These are phyloP conservation scores for Jaenimonas drosophilae DNA, from an alignment of 208 protist species.

Conservation along the genomic window DNA sequence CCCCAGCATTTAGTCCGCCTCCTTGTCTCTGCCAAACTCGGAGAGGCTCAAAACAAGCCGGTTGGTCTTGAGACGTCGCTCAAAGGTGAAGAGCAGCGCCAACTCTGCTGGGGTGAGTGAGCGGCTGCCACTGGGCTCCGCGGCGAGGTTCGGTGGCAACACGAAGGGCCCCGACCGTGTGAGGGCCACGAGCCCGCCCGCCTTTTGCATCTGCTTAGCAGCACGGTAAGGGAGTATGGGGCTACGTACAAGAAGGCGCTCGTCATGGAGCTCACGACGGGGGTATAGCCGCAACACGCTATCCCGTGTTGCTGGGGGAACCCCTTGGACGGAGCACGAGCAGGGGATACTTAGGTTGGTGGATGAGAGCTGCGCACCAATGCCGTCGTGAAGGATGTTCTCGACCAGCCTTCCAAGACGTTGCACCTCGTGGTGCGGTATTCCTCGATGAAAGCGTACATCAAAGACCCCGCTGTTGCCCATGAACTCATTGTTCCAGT, in stretches of 20 bases:
- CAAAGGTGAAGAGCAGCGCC: slow-evolving; percentile 78
- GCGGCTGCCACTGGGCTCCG: slow-evolving; percentile 15
- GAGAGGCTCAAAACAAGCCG: slow-evolving; percentile 67
- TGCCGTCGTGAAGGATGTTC: slow-evolving; percentile 11
- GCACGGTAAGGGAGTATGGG: slow-evolving; percentile 69
- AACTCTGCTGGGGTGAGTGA: slow-evolving; percentile 45
- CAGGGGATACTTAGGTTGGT: slow-evolving; percentile 35
- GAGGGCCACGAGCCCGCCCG: slow-evolving; percentile 40
- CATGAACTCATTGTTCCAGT: slow-evolving; percentile 86
- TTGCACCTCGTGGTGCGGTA: slow-evolving; percentile 39
- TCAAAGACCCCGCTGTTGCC: slow-evolving; percentile 83
- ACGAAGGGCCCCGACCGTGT: slow-evolving; percentile 68
- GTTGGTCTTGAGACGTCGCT: slow-evolving; percentile 71
- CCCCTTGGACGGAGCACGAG: slow-evolving; percentile 17
- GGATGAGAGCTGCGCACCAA: slow-evolving; percentile 27
- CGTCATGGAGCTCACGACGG: slow-evolving; percentile 12
- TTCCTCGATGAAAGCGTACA: slow-evolving; percentile 60
- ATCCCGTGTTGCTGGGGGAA: neutral
- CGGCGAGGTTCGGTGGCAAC: slow-evolving; percentile 20
- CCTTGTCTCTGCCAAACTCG: slow-evolving; percentile 39
- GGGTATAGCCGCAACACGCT: slow-evolving; percentile 5
- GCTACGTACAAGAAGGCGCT: slow-evolving; percentile 50
- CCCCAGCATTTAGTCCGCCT: too few species aligned
- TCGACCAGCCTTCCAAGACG: slow-evolving; percentile 17
- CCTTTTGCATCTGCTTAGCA: slow-evolving; percentile 32